These are phyloP conservation scores for Nitzschia inconspicua DNA, from an alignment of 108 stramenopile genomes.

Conservation along the genomic window DNA sequence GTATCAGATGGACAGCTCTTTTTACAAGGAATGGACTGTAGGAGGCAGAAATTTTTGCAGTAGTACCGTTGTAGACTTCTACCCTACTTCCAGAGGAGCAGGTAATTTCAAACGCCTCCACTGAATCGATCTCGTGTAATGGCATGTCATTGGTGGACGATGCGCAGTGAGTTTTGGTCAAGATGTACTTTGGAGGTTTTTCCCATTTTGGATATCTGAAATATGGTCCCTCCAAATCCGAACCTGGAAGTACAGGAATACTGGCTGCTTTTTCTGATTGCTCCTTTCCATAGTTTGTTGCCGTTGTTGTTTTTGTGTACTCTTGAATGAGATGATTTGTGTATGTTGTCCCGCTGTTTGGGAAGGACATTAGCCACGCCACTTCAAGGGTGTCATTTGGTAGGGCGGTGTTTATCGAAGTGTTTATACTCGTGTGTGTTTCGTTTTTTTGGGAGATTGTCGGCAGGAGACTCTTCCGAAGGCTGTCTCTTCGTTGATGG, in stretches of 20 bases:
- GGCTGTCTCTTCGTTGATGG: no score
- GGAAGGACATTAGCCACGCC: constrained; percentile 58
- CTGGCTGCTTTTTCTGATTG: constrained; percentile 22
- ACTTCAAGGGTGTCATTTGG: no score
- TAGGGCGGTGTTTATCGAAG: no score
- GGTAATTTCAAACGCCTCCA: constrained; percentile 29
- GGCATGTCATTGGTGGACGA: constrained; percentile 6
- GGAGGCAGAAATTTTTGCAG: no score
- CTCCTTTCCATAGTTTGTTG: constrained; percentile 68
- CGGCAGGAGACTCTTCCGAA: no score
- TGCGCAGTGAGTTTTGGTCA: constrained; percentile 81
- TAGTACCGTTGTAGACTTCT: constrained; percentile 9
- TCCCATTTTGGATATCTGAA: constrained; percentile 24
- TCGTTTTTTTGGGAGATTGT: no score
- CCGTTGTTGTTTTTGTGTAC: constrained; percentile 48
- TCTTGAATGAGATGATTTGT: constrained; percentile 52
- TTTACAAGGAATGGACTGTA: constrained; percentile 13
- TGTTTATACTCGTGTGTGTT: no score
- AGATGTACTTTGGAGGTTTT: constrained; percentile 30
- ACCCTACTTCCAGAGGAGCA: constrained; percentile 21
- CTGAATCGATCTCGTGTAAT: constrained; percentile 41
- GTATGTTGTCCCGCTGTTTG: constrained; percentile 76
- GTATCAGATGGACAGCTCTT: constrained; percentile 55
- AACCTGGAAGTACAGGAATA: constrained; percentile 24
- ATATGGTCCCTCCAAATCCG: constrained; percentile 45